Evolutionary conservation across 2,329 filamentous ascomycete genomes (phyloP), one percentile per base, ranked within the genome.

Genomic region (Ceratocystis smalleyi): DNA sequence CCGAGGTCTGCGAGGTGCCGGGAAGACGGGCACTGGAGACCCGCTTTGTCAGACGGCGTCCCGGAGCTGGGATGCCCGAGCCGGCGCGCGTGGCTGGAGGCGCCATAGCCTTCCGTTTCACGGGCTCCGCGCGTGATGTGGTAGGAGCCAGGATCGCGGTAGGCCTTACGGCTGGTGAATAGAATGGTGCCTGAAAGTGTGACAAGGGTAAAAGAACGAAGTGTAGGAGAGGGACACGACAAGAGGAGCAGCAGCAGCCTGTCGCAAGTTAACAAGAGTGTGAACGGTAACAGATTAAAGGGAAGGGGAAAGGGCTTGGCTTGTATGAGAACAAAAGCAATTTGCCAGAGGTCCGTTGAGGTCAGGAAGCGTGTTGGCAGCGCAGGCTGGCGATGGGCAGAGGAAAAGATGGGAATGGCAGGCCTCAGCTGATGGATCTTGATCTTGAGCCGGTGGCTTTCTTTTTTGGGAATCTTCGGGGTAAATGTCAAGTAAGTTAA

Each of bases 1-100:
- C 43, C 10, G 61, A 12, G 6, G 61, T 59, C 0, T 61, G 59
- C 8, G 62, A 24, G 43, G 64, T 40, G 3, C 43, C 40, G 10
- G 55, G 59, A 5, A 62, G 55, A 10, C 67, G 65, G 6, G 55
- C 54, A 32, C 59, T 64, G 5, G 67, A 64, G 30, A 62, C 43
- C 24, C 65, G 64, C 43, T 64, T 65, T 17, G 65, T 66, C 17
- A 66, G 64, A 19, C 65, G 51, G 57, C 66, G 64, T 55, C 51
- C 51, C 19, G 67, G 59, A 17, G 63, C 54, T 30, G 61, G 30
- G 61, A 65, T 65, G 24, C 60, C 22, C 8, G 64, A 65, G 43
- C 27, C 51, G 61, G 54, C 40, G 43, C 64, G 64, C 22, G 61
- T 60, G 5, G 60, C 55, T 15, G 64, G 49, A 22, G 61, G 61